Conservation (phyloP, 208 protist species). For the Polymyxa betae region DNA sequence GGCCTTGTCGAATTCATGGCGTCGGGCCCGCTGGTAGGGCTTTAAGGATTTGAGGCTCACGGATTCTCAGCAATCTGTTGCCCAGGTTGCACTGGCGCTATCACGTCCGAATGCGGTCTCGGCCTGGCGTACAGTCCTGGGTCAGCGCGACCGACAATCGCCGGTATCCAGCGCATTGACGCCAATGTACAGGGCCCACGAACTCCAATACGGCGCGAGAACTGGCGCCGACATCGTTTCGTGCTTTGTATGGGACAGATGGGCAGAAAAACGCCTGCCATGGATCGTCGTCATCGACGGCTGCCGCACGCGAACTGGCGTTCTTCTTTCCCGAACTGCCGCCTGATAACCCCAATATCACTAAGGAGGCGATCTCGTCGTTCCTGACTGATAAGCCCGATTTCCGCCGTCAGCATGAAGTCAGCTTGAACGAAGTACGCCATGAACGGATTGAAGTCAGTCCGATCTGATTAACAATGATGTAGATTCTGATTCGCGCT, state of each 20-base stretch:
- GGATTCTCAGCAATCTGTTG: neutral
- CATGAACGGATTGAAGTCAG: neutral
- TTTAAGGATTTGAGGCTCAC: neutral
- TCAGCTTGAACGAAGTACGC: slow-evolving; percentile 11
- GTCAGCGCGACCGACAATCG: neutral
- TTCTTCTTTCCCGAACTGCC: slow-evolving; percentile 62
- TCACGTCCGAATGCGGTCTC: slow-evolving; percentile 1
- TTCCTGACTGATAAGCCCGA: slow-evolving; percentile 17
- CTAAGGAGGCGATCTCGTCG: neutral
- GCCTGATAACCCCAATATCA: neutral
- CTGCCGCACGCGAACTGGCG: slow-evolving; percentile 57
- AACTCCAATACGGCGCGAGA: slow-evolving; percentile 60
- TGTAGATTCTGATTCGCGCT: slow-evolving; percentile 24
- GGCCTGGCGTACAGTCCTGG: slow-evolving; percentile 44
- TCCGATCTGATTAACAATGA: neutral
- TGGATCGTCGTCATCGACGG: slow-evolving; percentile 39
- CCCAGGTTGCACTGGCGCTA: slow-evolving; percentile 53
- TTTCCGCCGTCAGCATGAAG: neutral
- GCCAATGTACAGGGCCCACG: slow-evolving; percentile 43
- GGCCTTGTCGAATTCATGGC: slow-evolving; percentile 62
- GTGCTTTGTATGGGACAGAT: slow-evolving; percentile 59
- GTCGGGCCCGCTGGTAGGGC: neutral
- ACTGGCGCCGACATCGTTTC: slow-evolving; percentile 53
- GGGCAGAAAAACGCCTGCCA: slow-evolving; percentile 60
- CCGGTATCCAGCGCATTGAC: neutral